A percentile compares a stretch with the other conserved stretches of the same genome.
phyloP scores from a whole-genome alignment of 2,329 filamentous ascomycete genomes.

The Gaeumannomyces tritici region DNA sequence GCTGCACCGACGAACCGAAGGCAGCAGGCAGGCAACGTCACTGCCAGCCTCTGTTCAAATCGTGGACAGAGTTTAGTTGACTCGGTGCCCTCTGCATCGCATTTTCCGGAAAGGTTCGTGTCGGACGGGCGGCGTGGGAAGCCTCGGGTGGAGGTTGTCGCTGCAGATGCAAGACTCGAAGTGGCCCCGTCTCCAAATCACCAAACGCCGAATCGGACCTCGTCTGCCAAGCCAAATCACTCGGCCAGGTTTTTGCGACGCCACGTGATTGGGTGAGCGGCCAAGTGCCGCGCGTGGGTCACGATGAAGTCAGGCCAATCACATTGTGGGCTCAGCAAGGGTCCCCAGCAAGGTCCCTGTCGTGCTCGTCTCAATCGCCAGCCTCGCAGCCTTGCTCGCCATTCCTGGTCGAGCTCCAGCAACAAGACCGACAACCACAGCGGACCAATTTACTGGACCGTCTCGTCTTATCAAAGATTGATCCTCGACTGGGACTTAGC shows the following conservation, averaged over 20 bases:
- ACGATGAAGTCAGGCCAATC: background rate
- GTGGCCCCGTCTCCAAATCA: background rate
- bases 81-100: background rate
- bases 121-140: background rate
- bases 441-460: too few species aligned
- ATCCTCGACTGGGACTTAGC: too few species aligned
- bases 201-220: background rate
- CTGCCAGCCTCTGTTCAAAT: background rate
- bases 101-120: background rate
- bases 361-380: background rate
- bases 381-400: background rate
- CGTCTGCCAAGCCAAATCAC: background rate
- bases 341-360: background rate
- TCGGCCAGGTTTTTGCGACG: background rate
- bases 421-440: background rate
- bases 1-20: background rate
- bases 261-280: background rate
- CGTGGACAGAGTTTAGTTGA: background rate
- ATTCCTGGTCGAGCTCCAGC: background rate
- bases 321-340: background rate
- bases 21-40: background rate
- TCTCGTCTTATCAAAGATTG: too few species aligned
- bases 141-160: background rate
- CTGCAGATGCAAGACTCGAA: background rate
- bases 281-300: background rate